These are phyloP conservation scores for Phialophora tarda DNA, from an alignment of 2,329 filamentous ascomycete species.

Conservation along the genomic window DNA sequence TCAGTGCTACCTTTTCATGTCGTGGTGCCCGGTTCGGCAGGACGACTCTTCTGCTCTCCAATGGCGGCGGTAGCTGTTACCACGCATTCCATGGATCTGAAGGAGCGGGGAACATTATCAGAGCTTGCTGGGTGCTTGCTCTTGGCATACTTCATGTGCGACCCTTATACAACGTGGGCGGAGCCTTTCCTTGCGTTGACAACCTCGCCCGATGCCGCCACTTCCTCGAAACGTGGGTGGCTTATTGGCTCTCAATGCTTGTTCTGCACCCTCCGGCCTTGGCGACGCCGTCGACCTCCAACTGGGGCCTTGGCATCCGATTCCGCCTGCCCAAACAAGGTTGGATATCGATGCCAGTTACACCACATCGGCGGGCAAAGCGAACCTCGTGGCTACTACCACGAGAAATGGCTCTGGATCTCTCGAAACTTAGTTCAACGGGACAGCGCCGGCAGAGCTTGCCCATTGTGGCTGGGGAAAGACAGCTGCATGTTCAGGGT, in stretches of 20 bases:
- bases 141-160: conserved; percentile 13
- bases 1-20: not conserved
- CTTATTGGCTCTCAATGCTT: conserved; percentile 28
- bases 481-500: not conserved
- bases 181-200: not conserved
- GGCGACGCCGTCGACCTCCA: conserved; percentile 16
- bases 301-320: conserved; percentile 1
- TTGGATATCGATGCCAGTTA: conserved; percentile 11
- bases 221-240: conserved; percentile 27
- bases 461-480: not conserved
- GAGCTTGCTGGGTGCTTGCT: not conserved
- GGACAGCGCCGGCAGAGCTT: conserved; percentile 4
- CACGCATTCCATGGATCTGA: conserved; percentile 9
- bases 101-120: not conserved
- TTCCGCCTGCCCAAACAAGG: conserved; percentile 26
- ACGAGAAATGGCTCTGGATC: not conserved
- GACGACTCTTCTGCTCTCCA: conserved; percentile 5
- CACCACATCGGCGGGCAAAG: conserved; percentile 6
- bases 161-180: not conserved
- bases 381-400: conserved; percentile 23
- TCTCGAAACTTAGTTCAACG: not conserved
- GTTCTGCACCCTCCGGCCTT: conserved; percentile 1
- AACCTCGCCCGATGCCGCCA: not conserved
- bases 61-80: conserved; percentile 4
- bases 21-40: not conserved